phyloP scores from a whole-genome alignment of 2,329 filamentous ascomycete genomes.

The Parafenestella ontariensis region DNA sequence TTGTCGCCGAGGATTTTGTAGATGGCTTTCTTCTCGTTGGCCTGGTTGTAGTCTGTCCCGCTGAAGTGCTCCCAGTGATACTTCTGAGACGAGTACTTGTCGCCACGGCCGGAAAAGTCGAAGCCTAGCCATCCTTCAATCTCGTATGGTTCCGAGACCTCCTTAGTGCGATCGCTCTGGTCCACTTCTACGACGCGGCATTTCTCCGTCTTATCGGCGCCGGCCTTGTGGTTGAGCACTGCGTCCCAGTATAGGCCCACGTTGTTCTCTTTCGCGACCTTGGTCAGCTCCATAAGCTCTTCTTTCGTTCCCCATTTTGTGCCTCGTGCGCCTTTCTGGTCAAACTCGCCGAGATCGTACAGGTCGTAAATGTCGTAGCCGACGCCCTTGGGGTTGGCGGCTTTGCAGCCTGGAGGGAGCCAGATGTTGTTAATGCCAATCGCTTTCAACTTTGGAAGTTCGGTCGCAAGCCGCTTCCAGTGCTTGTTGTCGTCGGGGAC shows the following conservation, averaged over 20 bases:
- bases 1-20: slow-evolving; percentile 70
- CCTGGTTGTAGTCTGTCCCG: slow-evolving; percentile 71
- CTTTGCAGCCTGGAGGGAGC: slow-evolving; percentile 77
- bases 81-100: slow-evolving; percentile 66
- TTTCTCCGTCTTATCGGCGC: slow-evolving; percentile 69
- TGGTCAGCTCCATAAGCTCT: slow-evolving; percentile 63
- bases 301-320: slow-evolving; percentile 75
- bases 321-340: slow-evolving; percentile 67
- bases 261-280: slow-evolving; percentile 59
- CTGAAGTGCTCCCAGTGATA: slow-evolving; percentile 74
- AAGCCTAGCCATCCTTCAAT: slow-evolving; percentile 74
- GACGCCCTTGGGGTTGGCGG: slow-evolving; percentile 65
- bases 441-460: slow-evolving; percentile 62
- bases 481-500: slow-evolving; percentile 66
- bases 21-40: slow-evolving; percentile 64
- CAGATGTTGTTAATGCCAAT: slow-evolving; percentile 65
- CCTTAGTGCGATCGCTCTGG: slow-evolving; percentile 61
- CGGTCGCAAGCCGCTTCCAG: slow-evolving; percentile 64
- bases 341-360: slow-evolving; percentile 74
- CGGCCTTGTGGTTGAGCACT: slow-evolving; percentile 76
- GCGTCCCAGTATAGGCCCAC: slow-evolving; percentile 72
- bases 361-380: slow-evolving; percentile 71
- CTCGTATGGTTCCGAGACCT: slow-evolving; percentile 62
- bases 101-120: slow-evolving; percentile 67
- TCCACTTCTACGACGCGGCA: slow-evolving; percentile 71